Evolutionary conservation across 768 basidiomycete genomes (phyloP).

Genomic region (Strobilomyces confusus): DNA sequence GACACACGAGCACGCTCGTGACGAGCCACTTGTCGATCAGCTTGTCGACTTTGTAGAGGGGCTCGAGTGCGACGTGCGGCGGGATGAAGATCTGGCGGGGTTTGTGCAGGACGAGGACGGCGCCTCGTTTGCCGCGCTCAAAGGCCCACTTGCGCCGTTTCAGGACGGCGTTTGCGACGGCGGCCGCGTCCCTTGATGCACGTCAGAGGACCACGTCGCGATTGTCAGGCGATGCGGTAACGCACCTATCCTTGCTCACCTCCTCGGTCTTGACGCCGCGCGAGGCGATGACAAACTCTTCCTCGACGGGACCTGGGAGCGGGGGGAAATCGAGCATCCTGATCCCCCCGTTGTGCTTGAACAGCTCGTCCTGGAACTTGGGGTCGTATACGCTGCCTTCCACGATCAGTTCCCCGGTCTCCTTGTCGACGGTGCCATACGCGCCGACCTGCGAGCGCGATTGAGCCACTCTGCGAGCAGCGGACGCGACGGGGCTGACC

Average conservation of each 20-base stretch:
- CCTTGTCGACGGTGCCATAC: slow-evolving; percentile 32
- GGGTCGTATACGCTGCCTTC: slow-evolving; percentile 35
- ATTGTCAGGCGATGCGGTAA: not conserved
- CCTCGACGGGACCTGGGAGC: slow-evolving; percentile 15
- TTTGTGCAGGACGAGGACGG: slow-evolving; percentile 30
- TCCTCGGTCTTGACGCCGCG: slow-evolving; percentile 13
- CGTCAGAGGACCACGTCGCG: not conserved
- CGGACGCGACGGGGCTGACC: slow-evolving; percentile 13
- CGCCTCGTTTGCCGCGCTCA: slow-evolving; percentile 23
- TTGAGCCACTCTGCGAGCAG: not conserved
- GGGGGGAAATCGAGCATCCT: slow-evolving; percentile 17
- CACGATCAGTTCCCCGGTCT: slow-evolving; percentile 28
- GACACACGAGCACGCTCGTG: slow-evolving; percentile 28
- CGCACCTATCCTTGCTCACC: slow-evolving; percentile 16
- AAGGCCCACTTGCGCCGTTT: slow-evolving; percentile 34
- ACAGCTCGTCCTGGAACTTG: slow-evolving; percentile 15
- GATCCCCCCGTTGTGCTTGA: slow-evolving; percentile 9
- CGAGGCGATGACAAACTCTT: slow-evolving; percentile 22
- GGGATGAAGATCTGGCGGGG: slow-evolving; percentile 24
- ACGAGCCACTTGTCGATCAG: slow-evolving; percentile 31
- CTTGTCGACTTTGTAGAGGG: slow-evolving; percentile 22
- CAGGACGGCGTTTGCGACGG: slow-evolving; percentile 23
- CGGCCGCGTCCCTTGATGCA: slow-evolving; percentile 10
- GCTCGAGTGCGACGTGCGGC: slow-evolving; percentile 19
- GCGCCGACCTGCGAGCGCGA: slow-evolving; percentile 28